Evolutionary conservation across 768 basidiomycete species (phyloP).

Genomic region (Xanthoconium purpureum): DNA sequence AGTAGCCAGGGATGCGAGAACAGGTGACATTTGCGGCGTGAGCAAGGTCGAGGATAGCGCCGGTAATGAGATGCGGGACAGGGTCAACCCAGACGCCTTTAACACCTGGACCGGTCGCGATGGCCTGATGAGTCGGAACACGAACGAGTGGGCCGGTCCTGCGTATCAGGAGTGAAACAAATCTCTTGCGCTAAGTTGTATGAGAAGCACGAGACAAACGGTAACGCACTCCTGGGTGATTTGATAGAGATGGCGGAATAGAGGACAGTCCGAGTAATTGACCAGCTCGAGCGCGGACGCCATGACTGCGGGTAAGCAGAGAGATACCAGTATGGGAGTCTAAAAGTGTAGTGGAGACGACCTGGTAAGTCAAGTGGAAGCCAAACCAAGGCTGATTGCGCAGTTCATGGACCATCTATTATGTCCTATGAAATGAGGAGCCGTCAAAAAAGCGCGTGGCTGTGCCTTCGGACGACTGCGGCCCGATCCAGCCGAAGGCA

Average conservation of each 20-base stretch:
- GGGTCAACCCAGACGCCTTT: constrained; percentile 36
- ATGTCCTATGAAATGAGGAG: background rate
- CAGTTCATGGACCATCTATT: constrained; percentile 4
- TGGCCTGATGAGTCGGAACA: constrained; percentile 21
- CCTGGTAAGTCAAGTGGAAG: constrained; percentile 22
- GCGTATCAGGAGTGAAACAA: too few relatives aligned
- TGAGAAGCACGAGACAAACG: too few relatives aligned
- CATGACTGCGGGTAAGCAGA: constrained; percentile 18
- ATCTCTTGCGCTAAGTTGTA: too few relatives aligned
- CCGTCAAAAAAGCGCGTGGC: background rate
- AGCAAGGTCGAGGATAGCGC: constrained; percentile 30
- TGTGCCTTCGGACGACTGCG: too few relatives aligned
- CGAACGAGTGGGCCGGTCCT: constrained; percentile 20
- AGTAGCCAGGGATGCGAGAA: constrained; percentile 35
- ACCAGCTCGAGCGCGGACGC: constrained; percentile 25
- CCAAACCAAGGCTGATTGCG: constrained; percentile 11
- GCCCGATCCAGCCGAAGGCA: too few relatives aligned
- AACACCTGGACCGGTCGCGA: constrained; percentile 19
- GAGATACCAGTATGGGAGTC: constrained; percentile 26
- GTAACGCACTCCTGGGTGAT: constrained; percentile 22
- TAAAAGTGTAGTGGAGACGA: constrained; percentile 18
- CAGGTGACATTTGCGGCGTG: constrained; percentile 26
- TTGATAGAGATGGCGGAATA: constrained; percentile 18
- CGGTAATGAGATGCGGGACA: constrained; percentile 32
- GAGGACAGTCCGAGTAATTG: constrained; percentile 21